Base-by-base conservation (phyloP, 371 early-diverging fungal species). In the Mortierella sp. region DNA sequence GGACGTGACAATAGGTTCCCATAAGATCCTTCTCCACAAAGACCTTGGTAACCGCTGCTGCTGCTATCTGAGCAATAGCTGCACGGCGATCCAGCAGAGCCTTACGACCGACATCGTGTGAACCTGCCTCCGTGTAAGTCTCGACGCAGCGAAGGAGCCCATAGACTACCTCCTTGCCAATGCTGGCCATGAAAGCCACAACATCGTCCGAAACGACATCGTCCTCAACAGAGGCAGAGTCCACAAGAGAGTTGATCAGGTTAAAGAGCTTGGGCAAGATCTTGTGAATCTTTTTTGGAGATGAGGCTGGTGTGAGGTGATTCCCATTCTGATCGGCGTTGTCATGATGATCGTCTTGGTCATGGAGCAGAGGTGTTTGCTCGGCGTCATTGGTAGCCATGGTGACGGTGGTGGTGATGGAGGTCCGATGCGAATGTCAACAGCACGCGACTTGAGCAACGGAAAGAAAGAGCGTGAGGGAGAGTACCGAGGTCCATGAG, bases 141-240 rank as follows among this genome's bases (percentile, higher is more conserved):
- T 76, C 77, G 25, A 69, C 62, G 31, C 70, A 76, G 50, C 77
- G 77, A 24, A 76, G 57, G 29, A 76, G 77, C 25, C 66, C 54
- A 48, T 76, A 76, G 52, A 76, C 64, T 28, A 65, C 70, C 25
- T 76, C 70, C 28, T 69, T 69, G 22, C 77, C 77, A 14, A 68
- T 53, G 13, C 77, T 54, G 6, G 66, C 56, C 14, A 76, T 41
- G 41, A 61, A 76, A 47, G 68, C 77, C 48, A 76, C 56, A 14
- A 76, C 70, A 5, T 76, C 77, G n/a, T 65, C 69, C 0, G 69
- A 61, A 19, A 76, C 27, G 28, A 76, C 54, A 31, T 76, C 77
- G 51, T 76, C 77, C 39, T 64, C 77, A 10, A 76, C 69, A 22
- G 46, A 49, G 34, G 47, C 22, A 6, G 62, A 54, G 48, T 76